Conservation (phyloP, 441 rosid genomes). For the Populus hybrid region DNA sequence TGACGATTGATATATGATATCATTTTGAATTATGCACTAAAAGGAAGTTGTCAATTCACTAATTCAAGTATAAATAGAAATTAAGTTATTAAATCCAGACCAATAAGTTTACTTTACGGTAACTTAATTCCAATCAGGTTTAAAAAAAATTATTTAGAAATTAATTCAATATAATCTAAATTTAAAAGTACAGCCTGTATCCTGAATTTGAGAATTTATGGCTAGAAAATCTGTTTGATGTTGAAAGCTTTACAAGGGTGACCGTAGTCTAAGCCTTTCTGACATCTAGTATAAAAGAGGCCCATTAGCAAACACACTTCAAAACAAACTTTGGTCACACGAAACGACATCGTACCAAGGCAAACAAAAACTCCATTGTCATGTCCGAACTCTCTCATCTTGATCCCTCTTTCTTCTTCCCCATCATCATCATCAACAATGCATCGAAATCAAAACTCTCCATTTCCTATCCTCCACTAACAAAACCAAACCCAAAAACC, state of each 20-base stretch:
- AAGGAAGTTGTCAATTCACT: too few species aligned
- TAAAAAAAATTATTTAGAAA: too few species aligned
- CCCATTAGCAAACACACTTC: background rate
- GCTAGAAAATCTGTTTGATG: background rate
- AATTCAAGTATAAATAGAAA: too few species aligned
- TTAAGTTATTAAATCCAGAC: too few species aligned
- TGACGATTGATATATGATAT: too few species aligned
- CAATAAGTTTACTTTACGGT: too few species aligned
- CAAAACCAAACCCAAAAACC: slow-evolving; percentile 1
- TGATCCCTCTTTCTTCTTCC: background rate
- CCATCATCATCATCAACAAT: background rate
- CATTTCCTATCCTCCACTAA: background rate
- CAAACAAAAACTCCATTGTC: background rate
- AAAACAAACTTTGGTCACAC: background rate
- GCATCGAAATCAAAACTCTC: background rate
- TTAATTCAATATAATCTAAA: too few species aligned
- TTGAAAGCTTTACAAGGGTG: background rate
- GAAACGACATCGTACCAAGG: background rate
- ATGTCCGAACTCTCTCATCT: background rate
- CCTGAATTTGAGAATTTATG: background rate
- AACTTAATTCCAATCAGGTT: too few species aligned
- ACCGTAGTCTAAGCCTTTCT: background rate
- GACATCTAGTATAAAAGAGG: too few species aligned
- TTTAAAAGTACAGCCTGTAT: too few species aligned
- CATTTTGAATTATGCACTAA: too few species aligned